These are phyloP conservation scores for Litchi chinensis DNA, from an alignment of 345 rosid genomes.

Conservation along the genomic window DNA sequence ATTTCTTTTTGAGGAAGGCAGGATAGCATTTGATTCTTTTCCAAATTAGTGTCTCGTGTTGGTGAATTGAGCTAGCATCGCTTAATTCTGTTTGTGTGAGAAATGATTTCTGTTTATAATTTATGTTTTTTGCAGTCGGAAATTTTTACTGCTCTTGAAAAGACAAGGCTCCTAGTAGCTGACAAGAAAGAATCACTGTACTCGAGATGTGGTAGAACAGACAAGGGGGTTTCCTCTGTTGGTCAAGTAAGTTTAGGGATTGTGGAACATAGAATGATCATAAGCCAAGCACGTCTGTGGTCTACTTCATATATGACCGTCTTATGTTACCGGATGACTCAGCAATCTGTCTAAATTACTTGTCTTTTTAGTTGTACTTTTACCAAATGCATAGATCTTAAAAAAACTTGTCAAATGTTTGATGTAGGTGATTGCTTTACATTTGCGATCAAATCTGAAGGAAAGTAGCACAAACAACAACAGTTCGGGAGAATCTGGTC, in stretches of 20 bases:
- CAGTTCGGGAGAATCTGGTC: conserved; percentile 20
- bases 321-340: not conserved
- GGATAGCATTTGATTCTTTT: not conserved
- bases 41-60: conserved; percentile 13
- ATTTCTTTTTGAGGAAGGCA: conserved; percentile 8
- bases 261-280: not conserved
- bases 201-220: conserved; percentile 96
- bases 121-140: conserved; percentile 63
- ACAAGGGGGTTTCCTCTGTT: conserved; percentile 91
- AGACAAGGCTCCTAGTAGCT: conserved; percentile 77
- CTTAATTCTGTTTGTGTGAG: not conserved
- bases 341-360: not conserved
- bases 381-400: conserved; percentile 14
- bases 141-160: conserved; percentile 81
- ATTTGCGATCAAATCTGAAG: conserved; percentile 69
- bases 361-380: not conserved
- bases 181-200: conserved; percentile 72
- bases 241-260: conserved; percentile 69
- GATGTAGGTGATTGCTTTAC: conserved; percentile 83
- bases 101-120: conserved; percentile 17
- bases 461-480: conserved; percentile 28
- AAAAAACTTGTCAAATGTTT: conserved; percentile 21
- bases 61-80: conserved; percentile 2
- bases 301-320: not conserved
- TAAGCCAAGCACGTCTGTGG: not conserved